Evolutionary conservation across 2,329 filamentous ascomycete species (phyloP).

Genomic region (Diaporthe sp.): DNA sequence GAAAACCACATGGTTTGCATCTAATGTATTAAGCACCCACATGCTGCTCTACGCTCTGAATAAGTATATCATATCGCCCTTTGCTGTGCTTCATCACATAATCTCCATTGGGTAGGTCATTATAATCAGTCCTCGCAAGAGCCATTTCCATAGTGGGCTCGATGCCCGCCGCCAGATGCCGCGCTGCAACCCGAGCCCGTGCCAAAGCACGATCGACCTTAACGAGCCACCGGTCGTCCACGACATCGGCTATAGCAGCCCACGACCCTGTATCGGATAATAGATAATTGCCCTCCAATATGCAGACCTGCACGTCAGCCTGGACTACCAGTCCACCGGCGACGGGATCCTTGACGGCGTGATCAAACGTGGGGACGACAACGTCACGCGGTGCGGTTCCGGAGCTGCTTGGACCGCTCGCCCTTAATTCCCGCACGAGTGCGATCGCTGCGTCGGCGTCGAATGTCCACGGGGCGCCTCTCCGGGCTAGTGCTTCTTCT

Average conservation of each 20-base stretch:
- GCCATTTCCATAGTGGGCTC: constrained; percentile 52
- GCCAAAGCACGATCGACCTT: neutral
- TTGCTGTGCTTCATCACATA: neutral
- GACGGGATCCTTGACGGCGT: neutral
- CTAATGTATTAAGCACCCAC: neutral
- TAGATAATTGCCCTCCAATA: neutral
- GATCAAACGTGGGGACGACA: neutral
- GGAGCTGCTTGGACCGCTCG: neutral
- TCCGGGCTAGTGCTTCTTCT: constrained; percentile 46
- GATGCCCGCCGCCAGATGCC: constrained; percentile 55
- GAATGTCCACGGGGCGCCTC: constrained; percentile 52
- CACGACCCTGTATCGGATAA: neutral
- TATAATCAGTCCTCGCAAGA: constrained; percentile 51
- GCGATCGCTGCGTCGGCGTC: constrained; percentile 44
- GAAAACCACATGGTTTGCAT: no score
- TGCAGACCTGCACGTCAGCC: neutral
- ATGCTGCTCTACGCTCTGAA: neutral
- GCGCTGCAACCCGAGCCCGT: neutral
- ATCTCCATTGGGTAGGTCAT: constrained; percentile 52
- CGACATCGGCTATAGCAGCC: neutral
- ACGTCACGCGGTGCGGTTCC: neutral
- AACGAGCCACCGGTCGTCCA: neutral
- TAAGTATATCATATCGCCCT: neutral
- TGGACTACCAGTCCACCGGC: neutral
- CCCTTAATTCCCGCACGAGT: constrained; percentile 39